Evolutionary conservation across 495 filamentous ascomycete species (phyloP).

Genomic region (Neurospora sp.): DNA sequence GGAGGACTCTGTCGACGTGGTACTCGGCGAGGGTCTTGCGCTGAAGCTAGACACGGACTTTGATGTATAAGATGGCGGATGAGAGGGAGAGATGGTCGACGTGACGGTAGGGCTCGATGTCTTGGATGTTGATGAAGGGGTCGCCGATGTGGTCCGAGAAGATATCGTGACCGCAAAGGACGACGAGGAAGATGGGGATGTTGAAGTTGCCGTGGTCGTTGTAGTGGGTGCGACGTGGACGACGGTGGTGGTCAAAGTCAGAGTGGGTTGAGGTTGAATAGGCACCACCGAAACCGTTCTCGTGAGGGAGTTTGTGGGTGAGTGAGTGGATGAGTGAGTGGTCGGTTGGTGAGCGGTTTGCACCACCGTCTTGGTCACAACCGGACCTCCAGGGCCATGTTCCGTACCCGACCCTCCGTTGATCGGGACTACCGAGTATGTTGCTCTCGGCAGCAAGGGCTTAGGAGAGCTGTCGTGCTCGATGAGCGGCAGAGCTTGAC

Average conservation of each 20-base stretch:
- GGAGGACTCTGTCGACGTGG: background rate
- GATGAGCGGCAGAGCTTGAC: constrained; percentile 6
- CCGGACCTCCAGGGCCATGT: background rate
- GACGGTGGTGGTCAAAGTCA: constrained; percentile 3
- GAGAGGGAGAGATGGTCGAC: background rate
- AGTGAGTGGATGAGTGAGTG: background rate
- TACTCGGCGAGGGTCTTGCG: background rate
- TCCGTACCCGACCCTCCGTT: constrained; percentile 13
- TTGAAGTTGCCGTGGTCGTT: background rate
- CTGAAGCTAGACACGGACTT: constrained; percentile 4
- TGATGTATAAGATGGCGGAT: constrained; percentile 13
- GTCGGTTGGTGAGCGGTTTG: background rate
- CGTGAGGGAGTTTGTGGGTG: background rate
- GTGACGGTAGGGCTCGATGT: background rate
- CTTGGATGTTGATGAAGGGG: background rate
- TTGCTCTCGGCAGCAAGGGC: constrained; percentile 14
- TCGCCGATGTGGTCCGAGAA: background rate
- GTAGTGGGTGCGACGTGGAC: background rate
- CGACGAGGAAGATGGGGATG: background rate
- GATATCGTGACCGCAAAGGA: background rate
- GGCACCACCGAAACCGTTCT: constrained; percentile 6
- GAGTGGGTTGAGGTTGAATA: constrained; percentile 8
- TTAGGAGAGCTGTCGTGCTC: constrained; percentile 1
- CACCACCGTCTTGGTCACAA: constrained; percentile 12
- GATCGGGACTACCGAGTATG: constrained; percentile 21